Base-by-base conservation (phyloP, 805 yeast species). In the Torulaspora microellipsoides region DNA sequence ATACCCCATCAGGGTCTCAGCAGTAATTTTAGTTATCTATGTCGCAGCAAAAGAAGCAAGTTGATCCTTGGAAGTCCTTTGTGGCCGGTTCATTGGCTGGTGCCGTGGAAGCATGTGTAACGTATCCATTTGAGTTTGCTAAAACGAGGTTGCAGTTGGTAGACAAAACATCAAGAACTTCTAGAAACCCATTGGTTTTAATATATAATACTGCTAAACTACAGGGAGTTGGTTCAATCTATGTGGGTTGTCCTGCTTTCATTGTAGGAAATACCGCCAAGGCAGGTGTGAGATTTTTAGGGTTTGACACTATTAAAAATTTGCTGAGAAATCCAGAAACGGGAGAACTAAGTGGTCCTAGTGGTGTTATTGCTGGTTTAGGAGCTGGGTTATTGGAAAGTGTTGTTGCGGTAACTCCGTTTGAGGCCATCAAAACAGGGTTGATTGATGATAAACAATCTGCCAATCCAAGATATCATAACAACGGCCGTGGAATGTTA, bases 61-160 rank as follows among this genome's bases (percentile, higher is more conserved):
- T 79, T 11, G 91, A 84, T 60, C 91, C 93, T 2, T 58, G 77
- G 48, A 80, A 84, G 56, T 87, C 97, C 1, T 88, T 91, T 58
- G 71, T 90, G 23, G 98, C 96, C 6, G 99, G 99, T 44, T 96
- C 97, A 41, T 74, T 85, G 0, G 99, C 98, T 0, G 99, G 98
- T 45, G 98, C 96, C 20, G 81, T 90, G 27, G 99, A 91, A 68
- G 96, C 96, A 28, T 79, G 79, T 31, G 75, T 86, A 36, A 91
- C 98, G 0, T 91, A 89, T 64, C 99, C 99, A 2, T 93, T 93
- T 65, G 99, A 91, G 65, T 91, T 90, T 69, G 96, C 98, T 36
- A 91, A 91, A 62, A 91, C 99, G 3, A 72, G 98, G 49, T 71
- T 93, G 35, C 99, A 91, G 68, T 73, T 91, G 43, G 80, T 81